Conservation (phyloP, 176 grass and related monocot species). For the Aegilops umbellulata region DNA sequence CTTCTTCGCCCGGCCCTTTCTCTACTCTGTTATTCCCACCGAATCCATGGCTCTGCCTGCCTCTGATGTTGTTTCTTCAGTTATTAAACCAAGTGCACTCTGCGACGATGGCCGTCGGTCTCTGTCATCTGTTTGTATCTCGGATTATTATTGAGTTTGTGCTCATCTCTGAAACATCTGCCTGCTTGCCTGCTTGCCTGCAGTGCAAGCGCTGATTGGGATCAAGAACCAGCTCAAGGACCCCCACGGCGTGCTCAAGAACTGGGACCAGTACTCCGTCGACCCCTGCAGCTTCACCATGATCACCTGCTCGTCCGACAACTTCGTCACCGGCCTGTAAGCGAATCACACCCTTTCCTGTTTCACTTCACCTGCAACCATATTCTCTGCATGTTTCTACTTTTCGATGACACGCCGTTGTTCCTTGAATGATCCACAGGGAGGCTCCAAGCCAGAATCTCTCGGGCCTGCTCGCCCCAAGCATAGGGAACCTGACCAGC, state of each 20-base stretch:
- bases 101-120: background rate
- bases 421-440: constrained; percentile 37
- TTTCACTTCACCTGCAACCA: background rate
- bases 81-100: background rate
- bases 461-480: constrained; percentile 71
- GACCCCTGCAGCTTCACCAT: constrained; percentile 91
- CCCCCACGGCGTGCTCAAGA: constrained; percentile 71
- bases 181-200: background rate
- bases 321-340: constrained; percentile 65
- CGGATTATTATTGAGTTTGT: background rate
- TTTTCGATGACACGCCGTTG: background rate
- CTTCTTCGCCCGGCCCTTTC: background rate
- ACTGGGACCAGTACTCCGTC: constrained; percentile 82
- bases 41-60: background rate
- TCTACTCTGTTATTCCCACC: background rate
- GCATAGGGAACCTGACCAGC: constrained; percentile 77
- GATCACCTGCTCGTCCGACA: constrained; percentile 67
- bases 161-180: background rate
- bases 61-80: background rate
- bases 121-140: background rate
- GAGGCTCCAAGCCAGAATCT: constrained; percentile 69
- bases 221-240: constrained; percentile 83
- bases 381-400: background rate
- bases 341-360: background rate
- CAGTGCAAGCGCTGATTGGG: constrained; percentile 83